Conservation (phyloP, 2,329 filamentous ascomycete genomes). For the Mycocentrospora acerina region DNA sequence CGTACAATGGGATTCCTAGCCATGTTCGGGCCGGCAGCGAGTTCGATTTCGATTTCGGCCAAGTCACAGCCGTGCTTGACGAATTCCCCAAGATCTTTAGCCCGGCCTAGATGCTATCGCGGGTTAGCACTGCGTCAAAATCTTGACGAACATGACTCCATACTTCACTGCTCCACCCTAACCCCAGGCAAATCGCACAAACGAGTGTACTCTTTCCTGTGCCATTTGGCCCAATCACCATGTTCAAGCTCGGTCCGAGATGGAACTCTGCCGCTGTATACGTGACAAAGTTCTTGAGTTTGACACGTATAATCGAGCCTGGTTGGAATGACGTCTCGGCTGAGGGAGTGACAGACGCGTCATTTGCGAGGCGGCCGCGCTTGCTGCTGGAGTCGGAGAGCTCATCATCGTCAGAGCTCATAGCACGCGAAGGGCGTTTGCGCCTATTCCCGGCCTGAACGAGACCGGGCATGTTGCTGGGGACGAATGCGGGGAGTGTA, state of each 20-base stretch:
- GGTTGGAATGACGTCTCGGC: slow-evolving; percentile 49
- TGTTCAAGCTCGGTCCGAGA: slow-evolving; percentile 90
- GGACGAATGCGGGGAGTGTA: background rate
- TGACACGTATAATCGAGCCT: slow-evolving; percentile 86
- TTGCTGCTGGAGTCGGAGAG: slow-evolving; percentile 31
- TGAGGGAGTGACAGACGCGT: slow-evolving; percentile 29
- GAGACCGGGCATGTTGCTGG: slow-evolving; percentile 30
- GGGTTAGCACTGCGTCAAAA: background rate
- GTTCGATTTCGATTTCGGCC: slow-evolving; percentile 87
- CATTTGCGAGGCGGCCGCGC: slow-evolving; percentile 31
- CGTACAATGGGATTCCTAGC: slow-evolving; percentile 70
- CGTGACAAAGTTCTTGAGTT: slow-evolving; percentile 87
- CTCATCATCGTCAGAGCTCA: slow-evolving; percentile 25
- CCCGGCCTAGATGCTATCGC: slow-evolving; percentile 72
- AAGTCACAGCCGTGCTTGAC: slow-evolving; percentile 83
- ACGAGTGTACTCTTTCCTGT: slow-evolving; percentile 97
- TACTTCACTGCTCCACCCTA: slow-evolving; percentile 66
- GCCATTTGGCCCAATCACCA: slow-evolving; percentile 98
- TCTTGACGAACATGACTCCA: too few species aligned
- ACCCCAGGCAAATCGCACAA: slow-evolving; percentile 90
- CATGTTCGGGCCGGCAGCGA: slow-evolving; percentile 63
- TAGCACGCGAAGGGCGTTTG: slow-evolving; percentile 23
- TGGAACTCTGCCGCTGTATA: slow-evolving; percentile 91
- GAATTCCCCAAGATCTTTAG: slow-evolving; percentile 82
- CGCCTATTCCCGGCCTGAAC: slow-evolving; percentile 12